Base-by-base conservation (phyloP, 192 early-diverging fungal species). In the Podila minutissima region DNA sequence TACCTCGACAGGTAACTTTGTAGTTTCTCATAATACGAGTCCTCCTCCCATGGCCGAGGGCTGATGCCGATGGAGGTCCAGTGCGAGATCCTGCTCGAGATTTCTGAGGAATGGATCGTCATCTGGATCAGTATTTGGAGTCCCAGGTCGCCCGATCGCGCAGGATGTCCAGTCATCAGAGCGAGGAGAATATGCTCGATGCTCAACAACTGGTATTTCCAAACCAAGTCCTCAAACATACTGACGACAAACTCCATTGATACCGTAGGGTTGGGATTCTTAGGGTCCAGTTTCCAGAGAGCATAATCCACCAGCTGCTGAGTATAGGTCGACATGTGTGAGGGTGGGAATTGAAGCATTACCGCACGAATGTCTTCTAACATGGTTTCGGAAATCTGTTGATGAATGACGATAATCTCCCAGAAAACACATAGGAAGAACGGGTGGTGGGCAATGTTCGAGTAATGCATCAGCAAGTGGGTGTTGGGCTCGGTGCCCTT, bases 171-270 rank as follows among this genome's bases (percentile, higher is more conserved):
- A 24, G 88, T 88, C 33, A 89, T 81, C 65, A 95, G 72, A 3
- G 92, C 92, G 79, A 91, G 90, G 11, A 93, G 70, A 2, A 91
- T 88, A 74, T 95, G 92, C 67, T 93, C 90, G 65, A 93, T 89
- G 59, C 83, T 86, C 17, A 95, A 64, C 35, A 93, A 75, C 50
- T 92, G 92, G 61, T 89, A 87, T 38, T 87, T 91, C 90, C 93
- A 95, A 35, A 93, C 90, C 12, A 95, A 82, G 28, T 88, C 89
- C 28, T 93, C 89, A 60, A 95, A 82, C 9, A 91, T 82, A 19
- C 69, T 62, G 67, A 81, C 77, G 20, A 81, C 71, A 48, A 81
- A 69, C 12, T 81, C 77, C 32, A 73, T 64, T 15, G 77, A 55
- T 26, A 66, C 77, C 12, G 71, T 67, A 2, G 71, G 71, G 31